Base-by-base conservation (phyloP, 2,329 filamentous ascomycete species). In the Sphaerostilbella broomeana region DNA sequence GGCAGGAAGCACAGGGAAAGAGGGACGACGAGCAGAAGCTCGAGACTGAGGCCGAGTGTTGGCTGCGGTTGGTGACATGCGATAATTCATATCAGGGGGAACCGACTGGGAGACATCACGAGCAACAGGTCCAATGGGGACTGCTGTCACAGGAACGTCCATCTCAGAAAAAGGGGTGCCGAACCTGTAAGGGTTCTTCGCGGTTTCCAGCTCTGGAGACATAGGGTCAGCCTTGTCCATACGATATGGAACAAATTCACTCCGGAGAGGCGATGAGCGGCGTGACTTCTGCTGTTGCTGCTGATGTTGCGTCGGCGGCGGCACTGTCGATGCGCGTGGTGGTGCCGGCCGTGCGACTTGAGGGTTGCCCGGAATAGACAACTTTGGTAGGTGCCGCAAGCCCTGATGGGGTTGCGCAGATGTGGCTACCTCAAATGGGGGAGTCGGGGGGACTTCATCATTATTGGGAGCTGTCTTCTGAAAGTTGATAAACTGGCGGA, bases 81-180 rank as follows among this genome's bases (percentile, higher is more conserved):
- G 77, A 68, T 84, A 95, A 58, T 79, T 81, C 88, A 95, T 95
- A 64, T 94, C 81, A 6, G 90, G 90, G 29, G 90, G 90, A 0
- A 95, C 90, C 5, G 89, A 95, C 61, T 95, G 87, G 18, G 87
- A 94, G 32, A 73, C 69, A 54, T 92, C 83, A 35, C 90, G 83
- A 30, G 82, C 73, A 21, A 94, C 70, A 6, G 85, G 85, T 0
- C 82, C 85, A 12, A 79, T 53, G 1, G 78, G 77, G 29, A 89
- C 69, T 3, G 81, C 75, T 1, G 86, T 92, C 43, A 94, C 65
- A 1, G 90, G 89, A 10, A 89, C 79, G 57, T 95, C 90, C 72
- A 90, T 82, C 55, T 94, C 88, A 2, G 89, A 94, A 59, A 89
- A 85, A 12, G 89, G 88, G 0, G 86, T 94, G n/a, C 79, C 82